Percentiles rank a stretch among this genome's conserved stretches.
These are phyloP conservation scores for Ophiostoma quercus DNA, from an alignment of 2,329 filamentous ascomycete species.

Conservation along the genomic window DNA sequence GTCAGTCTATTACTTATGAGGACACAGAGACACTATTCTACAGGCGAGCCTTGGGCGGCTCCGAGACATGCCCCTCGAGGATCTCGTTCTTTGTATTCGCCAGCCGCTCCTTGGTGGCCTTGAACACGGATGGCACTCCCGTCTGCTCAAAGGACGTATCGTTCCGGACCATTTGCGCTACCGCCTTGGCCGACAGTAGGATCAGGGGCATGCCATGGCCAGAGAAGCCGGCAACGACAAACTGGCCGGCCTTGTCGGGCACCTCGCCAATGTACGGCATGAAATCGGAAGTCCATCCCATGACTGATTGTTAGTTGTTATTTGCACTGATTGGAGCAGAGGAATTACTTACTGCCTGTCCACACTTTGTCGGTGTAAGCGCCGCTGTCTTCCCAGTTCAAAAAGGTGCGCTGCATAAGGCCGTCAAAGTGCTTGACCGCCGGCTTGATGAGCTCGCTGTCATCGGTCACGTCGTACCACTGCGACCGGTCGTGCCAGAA, in stretches of 20 bases:
- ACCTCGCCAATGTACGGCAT: background rate
- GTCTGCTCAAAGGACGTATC: conserved; percentile 5
- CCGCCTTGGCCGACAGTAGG: background rate
- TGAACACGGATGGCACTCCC: background rate
- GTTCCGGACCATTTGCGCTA: background rate
- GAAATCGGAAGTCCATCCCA: conserved; percentile 4
- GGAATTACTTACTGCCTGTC: background rate
- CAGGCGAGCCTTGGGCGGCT: background rate
- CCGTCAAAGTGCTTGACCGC: conserved; percentile 9
- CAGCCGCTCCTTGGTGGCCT: background rate
- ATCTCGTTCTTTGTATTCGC: background rate
- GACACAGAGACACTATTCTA: background rate
- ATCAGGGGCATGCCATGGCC: conserved; percentile 11
- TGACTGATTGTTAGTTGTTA: background rate
- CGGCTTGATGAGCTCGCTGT: background rate
- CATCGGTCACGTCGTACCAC: conserved; percentile 10
- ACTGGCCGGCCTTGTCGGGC: background rate
- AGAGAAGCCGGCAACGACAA: background rate
- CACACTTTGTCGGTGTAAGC: background rate
- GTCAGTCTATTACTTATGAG: too few species aligned
- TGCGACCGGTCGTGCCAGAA: background rate
- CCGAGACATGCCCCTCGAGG: background rate
- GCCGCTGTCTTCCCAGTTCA: background rate
- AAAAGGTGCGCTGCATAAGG: background rate
- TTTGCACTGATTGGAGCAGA: background rate